Evolutionary conservation across 345 rosid genomes (phyloP).

Genomic region (Lumnitzera littorea): DNA sequence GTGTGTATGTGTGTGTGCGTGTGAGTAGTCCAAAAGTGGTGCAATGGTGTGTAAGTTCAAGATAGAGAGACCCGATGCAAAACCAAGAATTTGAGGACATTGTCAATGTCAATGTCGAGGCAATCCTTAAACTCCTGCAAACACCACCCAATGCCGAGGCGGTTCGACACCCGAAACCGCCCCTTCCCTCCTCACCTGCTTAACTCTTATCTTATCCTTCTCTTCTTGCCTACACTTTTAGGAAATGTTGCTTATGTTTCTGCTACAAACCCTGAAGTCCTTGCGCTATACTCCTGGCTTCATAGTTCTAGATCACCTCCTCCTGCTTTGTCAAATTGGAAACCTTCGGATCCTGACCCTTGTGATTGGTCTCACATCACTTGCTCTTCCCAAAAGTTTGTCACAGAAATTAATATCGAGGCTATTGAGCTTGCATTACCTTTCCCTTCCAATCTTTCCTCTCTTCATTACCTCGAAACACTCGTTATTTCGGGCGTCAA

Average conservation of each 20-base stretch:
- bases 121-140: conserved; percentile 9
- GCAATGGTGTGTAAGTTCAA: conserved; percentile 1
- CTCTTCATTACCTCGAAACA: conserved; percentile 40
- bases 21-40: no score
- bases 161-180: conserved; percentile 15
- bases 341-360: conserved; percentile 51
- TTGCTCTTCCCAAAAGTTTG: conserved; percentile 38
- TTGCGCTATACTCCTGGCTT: conserved; percentile 45
- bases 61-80: conserved; percentile 50
- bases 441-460: conserved; percentile 48
- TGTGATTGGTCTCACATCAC: conserved; percentile 60
- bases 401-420: conserved; percentile 52
- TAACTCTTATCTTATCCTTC: conserved; percentile 2
- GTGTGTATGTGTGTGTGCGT: neutral
- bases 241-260: conserved; percentile 14
- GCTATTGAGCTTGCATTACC: conserved; percentile 47
- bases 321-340: conserved; percentile 47
- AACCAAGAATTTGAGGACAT: conserved; percentile 34
- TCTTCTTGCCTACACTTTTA: conserved; percentile 20
- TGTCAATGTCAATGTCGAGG: conserved; percentile 49
- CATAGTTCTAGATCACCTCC: conserved; percentile 30
- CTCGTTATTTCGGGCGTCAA: conserved; percentile 51
- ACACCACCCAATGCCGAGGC: conserved; percentile 30
- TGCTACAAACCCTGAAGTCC: conserved; percentile 33
- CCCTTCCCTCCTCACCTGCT: conserved; percentile 12